These are phyloP conservation scores for Amanita molliuscula DNA, from an alignment of 768 basidiomycete species.

Conservation along the genomic window DNA sequence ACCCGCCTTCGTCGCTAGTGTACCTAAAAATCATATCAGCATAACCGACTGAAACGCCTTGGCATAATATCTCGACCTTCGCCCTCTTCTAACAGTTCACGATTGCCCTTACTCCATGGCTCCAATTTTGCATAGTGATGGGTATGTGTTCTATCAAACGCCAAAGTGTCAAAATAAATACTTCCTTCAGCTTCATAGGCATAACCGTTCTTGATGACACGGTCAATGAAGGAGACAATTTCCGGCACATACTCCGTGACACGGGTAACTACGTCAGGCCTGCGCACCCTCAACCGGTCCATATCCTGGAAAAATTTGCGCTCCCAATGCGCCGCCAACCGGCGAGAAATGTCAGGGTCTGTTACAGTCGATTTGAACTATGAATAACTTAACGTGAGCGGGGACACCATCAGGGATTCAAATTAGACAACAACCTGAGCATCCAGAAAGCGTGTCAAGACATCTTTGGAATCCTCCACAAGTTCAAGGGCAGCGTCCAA, in stretches of 20 bases:
- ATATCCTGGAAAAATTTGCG: constrained; percentile 86
- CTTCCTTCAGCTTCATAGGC: constrained; percentile 62
- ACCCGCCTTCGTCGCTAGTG: constrained; percentile 36
- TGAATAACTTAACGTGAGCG: constrained; percentile 4
- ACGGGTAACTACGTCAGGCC: constrained; percentile 85
- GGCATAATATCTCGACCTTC: constrained; percentile 82
- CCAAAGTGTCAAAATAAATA: constrained; percentile 84
- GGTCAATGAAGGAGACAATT: constrained; percentile 81
- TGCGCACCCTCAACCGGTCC: constrained; percentile 74
- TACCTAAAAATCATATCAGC: constrained; percentile 17
- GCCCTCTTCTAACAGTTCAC: constrained; percentile 80
- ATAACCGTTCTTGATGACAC: constrained; percentile 80
- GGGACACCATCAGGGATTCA: constrained; percentile 4
- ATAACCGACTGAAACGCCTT: not conserved
- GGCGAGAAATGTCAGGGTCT: constrained; percentile 77
- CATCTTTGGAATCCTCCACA: constrained; percentile 67
- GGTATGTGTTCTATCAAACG: constrained; percentile 65
- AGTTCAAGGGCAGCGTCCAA: constrained; percentile 41
- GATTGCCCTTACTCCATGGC: constrained; percentile 93
- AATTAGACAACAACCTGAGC: constrained; percentile 41
- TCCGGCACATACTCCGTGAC: constrained; percentile 98
- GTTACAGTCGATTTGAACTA: constrained; percentile 75
- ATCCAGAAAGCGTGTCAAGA: constrained; percentile 67
- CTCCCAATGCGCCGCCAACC: constrained; percentile 85
- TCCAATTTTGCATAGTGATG: constrained; percentile 93